Base-by-base conservation (phyloP, 352 stramenopile species). In the Phytophthora quininea region DNA sequence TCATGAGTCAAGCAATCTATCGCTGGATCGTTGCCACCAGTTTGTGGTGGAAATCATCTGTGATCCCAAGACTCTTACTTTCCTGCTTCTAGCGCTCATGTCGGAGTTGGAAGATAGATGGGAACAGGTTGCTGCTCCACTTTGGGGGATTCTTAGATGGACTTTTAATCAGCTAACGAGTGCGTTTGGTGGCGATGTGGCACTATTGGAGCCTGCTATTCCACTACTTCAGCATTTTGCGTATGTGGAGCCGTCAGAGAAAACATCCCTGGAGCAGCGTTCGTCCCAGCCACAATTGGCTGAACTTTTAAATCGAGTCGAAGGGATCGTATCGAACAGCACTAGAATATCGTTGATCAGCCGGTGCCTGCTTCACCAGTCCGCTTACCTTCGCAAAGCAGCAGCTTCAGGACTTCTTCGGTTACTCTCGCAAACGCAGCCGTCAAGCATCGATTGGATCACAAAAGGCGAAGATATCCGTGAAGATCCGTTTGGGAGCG, bases 221-320 rank as follows among this genome's bases (percentile, higher is more conserved):
- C 73, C 82, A n/a, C 24, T 87, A 33, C 42, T 90, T 9, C 82
- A 90, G 50, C 79, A 89, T 31, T 86, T 88, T 49, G 77, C 82
- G 24, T 90, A 89, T 45, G 57, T 77, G 9, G 76, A 90, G 30
- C 52, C 66, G 5, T 71, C 65, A 1, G 69, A 74, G 45, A 60
- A 12, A 27, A 56, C 62, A 3, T 63, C 54, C n/a, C 38, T 14
- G 12, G 43, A 63, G 40, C 68, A 80, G 40, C 71, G 65, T 30
- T 62, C 38, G 38, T 54, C 62, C 12, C 75, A 88, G 43, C 69
- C 76, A 9, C 60, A 71, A 54, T 54, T 90, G 6, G 74, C 74
- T 30, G 52, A 74, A 45, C 15, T 89, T 4, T 58, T 88, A 4
- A 86, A 87, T 64, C 67, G 59, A 62, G 15, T 86, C 11, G 79